phyloP scores from a whole-genome alignment of 148 eudicot genomes.

The Amaranthus hypochondriacus region DNA sequence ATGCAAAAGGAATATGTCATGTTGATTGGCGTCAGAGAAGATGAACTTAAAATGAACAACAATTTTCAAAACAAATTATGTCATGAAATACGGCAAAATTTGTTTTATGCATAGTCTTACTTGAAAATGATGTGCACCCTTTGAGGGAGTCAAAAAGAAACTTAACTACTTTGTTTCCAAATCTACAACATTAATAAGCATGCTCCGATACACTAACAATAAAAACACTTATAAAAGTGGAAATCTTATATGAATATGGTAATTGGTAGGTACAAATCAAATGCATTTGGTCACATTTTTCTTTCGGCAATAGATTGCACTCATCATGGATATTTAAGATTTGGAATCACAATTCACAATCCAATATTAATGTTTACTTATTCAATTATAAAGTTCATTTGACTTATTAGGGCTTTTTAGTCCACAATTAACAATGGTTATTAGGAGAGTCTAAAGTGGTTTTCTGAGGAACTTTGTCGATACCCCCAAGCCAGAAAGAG shows the following conservation, averaged over 20 bases:
- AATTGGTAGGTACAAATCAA: neutral
- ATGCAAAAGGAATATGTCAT: neutral
- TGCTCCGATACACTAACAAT: neutral
- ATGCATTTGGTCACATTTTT: neutral
- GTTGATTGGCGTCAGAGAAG: neutral
- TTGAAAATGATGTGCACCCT: conserved; percentile 8
- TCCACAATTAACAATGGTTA: no score
- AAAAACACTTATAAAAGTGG: neutral
- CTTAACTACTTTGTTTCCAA: conserved; percentile 14
- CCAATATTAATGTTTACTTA: no score
- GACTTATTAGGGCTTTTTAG: no score
- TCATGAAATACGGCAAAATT: neutral
- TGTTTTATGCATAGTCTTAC: neutral
- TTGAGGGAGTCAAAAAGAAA: conserved; percentile 21
- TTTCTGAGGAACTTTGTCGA: no score
- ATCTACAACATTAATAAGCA: neutral
- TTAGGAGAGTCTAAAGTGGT: no score
- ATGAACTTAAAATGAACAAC: neutral
- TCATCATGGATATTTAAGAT: neutral
- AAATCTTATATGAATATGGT: neutral
- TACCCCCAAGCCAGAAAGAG: no score
- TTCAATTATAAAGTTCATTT: no score
- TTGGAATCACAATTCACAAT: neutral
- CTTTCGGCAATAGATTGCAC: neutral
- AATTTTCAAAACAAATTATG: neutral